A percentile compares a stretch with the other conserved stretches of the same genome.
Conservation (phyloP, 805 yeast species). For the Peterozyma xylosa region DNA sequence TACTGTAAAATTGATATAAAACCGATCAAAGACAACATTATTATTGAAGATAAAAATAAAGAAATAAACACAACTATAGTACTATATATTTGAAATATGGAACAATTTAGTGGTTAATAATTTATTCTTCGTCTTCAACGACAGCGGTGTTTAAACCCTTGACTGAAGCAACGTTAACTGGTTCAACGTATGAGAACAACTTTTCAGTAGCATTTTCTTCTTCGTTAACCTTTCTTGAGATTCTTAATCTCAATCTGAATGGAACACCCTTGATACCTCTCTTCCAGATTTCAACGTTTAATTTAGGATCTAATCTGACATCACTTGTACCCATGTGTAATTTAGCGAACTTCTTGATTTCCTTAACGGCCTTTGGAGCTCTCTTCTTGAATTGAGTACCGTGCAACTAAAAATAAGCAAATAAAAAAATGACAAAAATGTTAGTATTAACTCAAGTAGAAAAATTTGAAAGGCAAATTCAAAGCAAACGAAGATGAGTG, state of each 20-base stretch:
- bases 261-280: conserved; percentile 99
- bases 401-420: conserved; percentile 54
- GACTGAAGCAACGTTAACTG: conserved; percentile 87
- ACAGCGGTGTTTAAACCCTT: conserved; percentile 98
- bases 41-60: conserved; percentile 7
- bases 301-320: conserved; percentile 97
- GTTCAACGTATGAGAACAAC: conserved; percentile 96
- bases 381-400: conserved; percentile 99
- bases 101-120: conserved; percentile 2
- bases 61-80: neutral
- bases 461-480: no score
- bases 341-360: conserved; percentile 96
- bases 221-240: conserved; percentile 99
- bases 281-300: conserved; percentile 98
- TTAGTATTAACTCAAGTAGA: no score
- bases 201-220: conserved; percentile 99
- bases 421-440: neutral
- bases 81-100: no score
- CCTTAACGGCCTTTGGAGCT: conserved; percentile 99
- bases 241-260: conserved; percentile 96
- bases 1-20: neutral
- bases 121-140: conserved; percentile 60
- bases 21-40: conserved; percentile 3
- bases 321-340: conserved; percentile 99
- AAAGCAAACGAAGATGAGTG: no score